Conservation (phyloP, 2,329 filamentous ascomycete genomes). For the Sodiomyces alkalinus region DNA sequence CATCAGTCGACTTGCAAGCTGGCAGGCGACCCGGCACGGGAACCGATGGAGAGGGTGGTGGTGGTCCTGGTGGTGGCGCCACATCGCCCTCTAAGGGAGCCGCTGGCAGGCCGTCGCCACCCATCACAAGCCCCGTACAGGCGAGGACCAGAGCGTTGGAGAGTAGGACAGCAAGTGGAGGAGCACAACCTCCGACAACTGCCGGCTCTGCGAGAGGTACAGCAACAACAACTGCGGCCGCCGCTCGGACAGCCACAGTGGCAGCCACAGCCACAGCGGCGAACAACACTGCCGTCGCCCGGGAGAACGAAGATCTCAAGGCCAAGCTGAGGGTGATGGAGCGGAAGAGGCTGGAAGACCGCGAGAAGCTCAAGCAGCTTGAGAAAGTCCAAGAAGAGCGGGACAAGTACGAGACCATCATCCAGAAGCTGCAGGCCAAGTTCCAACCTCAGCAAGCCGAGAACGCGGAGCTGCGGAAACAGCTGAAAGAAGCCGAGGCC, state of each 20-base stretch:
- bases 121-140: conserved; percentile 33
- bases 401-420: conserved; percentile 68
- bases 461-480: conserved; percentile 57
- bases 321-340: conserved; percentile 78
- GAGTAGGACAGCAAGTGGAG: conserved; percentile 28
- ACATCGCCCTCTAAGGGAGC: conserved; percentile 36
- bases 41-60: conserved; percentile 18
- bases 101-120: conserved; percentile 31
- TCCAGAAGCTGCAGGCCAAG: conserved; percentile 82
- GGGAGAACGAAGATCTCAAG: conserved; percentile 76
- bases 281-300: conserved; percentile 33
- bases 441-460: conserved; percentile 77
- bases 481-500: conserved; percentile 60
- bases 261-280: conserved; percentile 10
- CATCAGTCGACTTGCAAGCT: conserved; percentile 30
- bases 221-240: conserved; percentile 7
- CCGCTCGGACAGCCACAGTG: conserved; percentile 11
- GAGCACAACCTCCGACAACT: no score
- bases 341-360: conserved; percentile 71
- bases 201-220: no score
- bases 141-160: conserved; percentile 36
- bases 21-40: conserved; percentile 22
- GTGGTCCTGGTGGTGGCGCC: conserved; percentile 16
- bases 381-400: conserved; percentile 63
- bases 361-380: conserved; percentile 67